These are phyloP conservation scores for Tremella yokohamensis DNA, from an alignment of 768 basidiomycete genomes.

Conservation along the genomic window DNA sequence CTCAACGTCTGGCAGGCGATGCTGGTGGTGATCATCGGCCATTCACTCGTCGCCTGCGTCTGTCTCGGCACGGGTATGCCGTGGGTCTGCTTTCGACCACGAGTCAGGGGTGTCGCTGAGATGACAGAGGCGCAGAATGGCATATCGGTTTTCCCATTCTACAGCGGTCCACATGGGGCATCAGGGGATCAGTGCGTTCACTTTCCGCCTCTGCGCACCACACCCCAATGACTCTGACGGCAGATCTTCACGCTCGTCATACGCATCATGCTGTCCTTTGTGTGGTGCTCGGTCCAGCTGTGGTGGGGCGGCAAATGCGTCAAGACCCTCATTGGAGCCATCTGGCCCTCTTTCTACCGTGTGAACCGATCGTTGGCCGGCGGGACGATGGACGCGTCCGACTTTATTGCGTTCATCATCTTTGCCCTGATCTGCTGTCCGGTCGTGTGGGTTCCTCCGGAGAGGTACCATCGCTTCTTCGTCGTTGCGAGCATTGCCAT, in stretches of 20 bases:
- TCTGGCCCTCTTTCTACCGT: slow-evolving; percentile 5
- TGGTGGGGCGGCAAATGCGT: slow-evolving; percentile 2
- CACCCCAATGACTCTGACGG: neutral
- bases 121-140: neutral
- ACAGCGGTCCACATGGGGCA: slow-evolving; percentile 1
- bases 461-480: slow-evolving; percentile 3
- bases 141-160: slow-evolving; percentile 7
- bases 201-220: neutral
- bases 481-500: neutral
- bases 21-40: slow-evolving; percentile 24
- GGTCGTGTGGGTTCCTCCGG: slow-evolving; percentile 2
- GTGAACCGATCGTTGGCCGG: neutral
- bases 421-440: neutral
- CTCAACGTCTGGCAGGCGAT: slow-evolving; percentile 9
- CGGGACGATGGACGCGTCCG: neutral
- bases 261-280: slow-evolving; percentile 5
- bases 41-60: slow-evolving; percentile 21
- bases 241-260: slow-evolving; percentile 1
- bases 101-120: neutral
- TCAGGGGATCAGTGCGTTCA: slow-evolving; percentile 1
- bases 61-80: slow-evolving; percentile 2
- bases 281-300: slow-evolving; percentile 3
- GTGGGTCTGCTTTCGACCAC: neutral
- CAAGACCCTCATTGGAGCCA: slow-evolving; percentile 3
- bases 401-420: slow-evolving; percentile 3